Percentiles rank a stretch among this genome's conserved stretches.
phyloP scores from a whole-genome alignment of 345 rosid genomes.

The Eutrema yunnanense region DNA sequence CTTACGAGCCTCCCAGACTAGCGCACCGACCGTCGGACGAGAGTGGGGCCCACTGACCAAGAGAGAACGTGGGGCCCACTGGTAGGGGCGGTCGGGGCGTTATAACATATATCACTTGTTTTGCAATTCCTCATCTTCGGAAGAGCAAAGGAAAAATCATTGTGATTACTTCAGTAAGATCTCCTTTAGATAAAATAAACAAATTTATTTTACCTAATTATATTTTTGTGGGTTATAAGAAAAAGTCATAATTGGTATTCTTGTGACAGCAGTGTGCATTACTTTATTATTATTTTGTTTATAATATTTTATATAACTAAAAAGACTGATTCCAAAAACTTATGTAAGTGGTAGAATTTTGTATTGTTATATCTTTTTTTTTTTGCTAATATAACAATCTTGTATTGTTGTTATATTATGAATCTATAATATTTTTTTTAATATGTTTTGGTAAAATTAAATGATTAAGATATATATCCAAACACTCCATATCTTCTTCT shows the following conservation, averaged over 20 bases:
- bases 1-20: no score
- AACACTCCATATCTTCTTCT: no score
- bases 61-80: no score
- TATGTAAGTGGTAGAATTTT: neutral
- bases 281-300: neutral
- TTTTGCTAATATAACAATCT: no score
- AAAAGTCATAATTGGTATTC: neutral
- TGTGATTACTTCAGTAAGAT: slow-evolving; percentile 34
- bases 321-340: neutral
- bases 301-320: neutral
- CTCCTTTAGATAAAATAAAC: neutral
- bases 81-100: no score
- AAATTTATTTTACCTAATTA: no score
- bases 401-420: no score
- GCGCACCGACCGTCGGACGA: no score
- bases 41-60: no score
- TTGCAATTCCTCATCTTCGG: slow-evolving; percentile 43
- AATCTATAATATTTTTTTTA: no score
- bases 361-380: neutral
- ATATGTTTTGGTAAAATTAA: no score
- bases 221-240: neutral
- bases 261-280: neutral
- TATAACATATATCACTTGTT: slow-evolving; percentile 30
- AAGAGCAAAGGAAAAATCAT: slow-evolving; percentile 45
- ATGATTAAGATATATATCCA: no score